These are phyloP conservation scores for Verbascum thapsus DNA, from an alignment of 257 asterid genomes.

Conservation along the genomic window DNA sequence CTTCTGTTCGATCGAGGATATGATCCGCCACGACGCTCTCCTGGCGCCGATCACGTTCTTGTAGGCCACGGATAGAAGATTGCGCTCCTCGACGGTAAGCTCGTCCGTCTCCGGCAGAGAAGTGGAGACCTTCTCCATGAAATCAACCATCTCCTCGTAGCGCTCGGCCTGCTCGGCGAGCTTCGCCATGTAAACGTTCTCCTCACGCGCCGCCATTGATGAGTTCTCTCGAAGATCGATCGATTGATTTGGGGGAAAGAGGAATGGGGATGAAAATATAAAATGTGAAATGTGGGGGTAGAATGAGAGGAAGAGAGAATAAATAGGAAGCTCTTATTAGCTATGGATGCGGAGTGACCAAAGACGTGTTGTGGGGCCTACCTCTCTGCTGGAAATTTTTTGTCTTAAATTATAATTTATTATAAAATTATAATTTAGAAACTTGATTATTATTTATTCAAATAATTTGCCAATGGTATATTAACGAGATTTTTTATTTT, in stretches of 20 bases:
- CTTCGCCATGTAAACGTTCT: slow-evolving; percentile 48
- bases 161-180: slow-evolving; percentile 49
- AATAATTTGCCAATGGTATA: no score
- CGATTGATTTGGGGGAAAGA: neutral
- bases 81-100: slow-evolving; percentile 44
- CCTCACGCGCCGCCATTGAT: slow-evolving; percentile 43
- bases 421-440: no score
- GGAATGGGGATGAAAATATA: slow-evolving; percentile 15
- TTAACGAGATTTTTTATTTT: no score
- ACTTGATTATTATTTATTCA: no score
- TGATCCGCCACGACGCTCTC: slow-evolving; percentile 73
- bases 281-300: no score
- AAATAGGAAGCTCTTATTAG: no score
- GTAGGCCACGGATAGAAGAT: slow-evolving; percentile 45
- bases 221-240: no score
- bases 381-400: no score
- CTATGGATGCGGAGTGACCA: no score
- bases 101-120: slow-evolving; percentile 41
- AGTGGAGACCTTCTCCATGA: slow-evolving; percentile 43
- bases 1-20: slow-evolving; percentile 79
- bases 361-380: no score
- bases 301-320: no score
- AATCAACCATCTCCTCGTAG: slow-evolving; percentile 50
- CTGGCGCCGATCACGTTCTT: slow-evolving; percentile 46
- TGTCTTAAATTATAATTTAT: no score